Conservation (phyloP, 75 land plant species). For the Cunninghamia lanceolata region DNA sequence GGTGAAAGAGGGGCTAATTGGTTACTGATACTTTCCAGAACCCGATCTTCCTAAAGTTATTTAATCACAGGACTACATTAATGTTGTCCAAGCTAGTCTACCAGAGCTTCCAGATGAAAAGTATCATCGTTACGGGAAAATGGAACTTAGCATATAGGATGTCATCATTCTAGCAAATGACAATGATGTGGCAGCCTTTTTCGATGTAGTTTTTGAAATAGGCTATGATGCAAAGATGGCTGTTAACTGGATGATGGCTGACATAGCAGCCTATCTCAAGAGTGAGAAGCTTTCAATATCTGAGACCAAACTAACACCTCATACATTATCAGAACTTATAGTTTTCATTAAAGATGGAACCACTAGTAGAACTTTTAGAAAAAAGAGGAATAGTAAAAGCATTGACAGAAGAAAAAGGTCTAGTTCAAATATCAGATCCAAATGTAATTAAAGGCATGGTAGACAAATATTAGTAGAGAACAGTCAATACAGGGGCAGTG, state of each 20-base stretch:
- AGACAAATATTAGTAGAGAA: too few species aligned
- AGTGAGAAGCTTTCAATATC: conserved; percentile 66
- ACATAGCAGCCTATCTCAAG: conserved; percentile 88
- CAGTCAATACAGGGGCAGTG: too few species aligned
- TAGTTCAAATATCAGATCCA: too few species aligned
- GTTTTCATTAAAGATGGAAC: conserved; percentile 81
- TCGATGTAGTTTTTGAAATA: conserved; percentile 64
- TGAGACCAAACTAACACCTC: conserved; percentile 73
- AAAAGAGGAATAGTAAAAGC: conserved; percentile 90
- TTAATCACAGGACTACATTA: conserved; percentile 56
- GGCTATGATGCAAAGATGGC: conserved; percentile 85
- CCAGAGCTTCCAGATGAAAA: conserved; percentile 95
- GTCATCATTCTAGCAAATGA: conserved; percentile 87
- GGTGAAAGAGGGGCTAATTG: conserved; percentile 92
- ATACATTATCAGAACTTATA: conserved; percentile 75
- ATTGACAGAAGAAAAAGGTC: too few species aligned
- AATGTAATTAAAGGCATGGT: too few species aligned
- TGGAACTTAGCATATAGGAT: conserved; percentile 96
- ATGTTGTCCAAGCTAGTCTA: conserved; percentile 38
- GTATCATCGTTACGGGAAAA: conserved; percentile 76
- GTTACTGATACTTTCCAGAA: conserved; percentile 96
- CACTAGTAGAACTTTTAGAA: conserved; percentile 70
- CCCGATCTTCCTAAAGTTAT: conserved; percentile 88
- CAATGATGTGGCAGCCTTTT: conserved; percentile 69
- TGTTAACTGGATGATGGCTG: conserved; percentile 98